Evolutionary conservation across 78 protist genomes (phyloP).

Genomic region (Neovahlkampfia damariscottae): DNA sequence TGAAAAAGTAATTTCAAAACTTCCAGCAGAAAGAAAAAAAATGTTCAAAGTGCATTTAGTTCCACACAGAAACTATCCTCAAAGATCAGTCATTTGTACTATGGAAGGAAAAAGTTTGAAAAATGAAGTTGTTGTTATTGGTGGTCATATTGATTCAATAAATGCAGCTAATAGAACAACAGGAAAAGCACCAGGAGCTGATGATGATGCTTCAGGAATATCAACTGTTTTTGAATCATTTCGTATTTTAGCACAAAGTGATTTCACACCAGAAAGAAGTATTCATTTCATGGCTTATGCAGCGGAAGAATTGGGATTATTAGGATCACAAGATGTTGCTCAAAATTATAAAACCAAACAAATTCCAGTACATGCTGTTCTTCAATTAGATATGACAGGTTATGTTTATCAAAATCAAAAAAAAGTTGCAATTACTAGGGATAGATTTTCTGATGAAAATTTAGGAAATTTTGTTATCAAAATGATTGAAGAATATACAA

Average conservation of each 20-base stretch:
- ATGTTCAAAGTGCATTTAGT: not conserved
- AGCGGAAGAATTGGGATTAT: constrained; percentile 17
- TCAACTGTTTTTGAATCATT: not conserved
- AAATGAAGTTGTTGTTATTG: not conserved
- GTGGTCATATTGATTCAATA: constrained; percentile 1
- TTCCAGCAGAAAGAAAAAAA: not conserved
- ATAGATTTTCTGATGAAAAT: not conserved
- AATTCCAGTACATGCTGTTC: not conserved
- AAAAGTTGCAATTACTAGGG: not conserved
- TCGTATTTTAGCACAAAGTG: not conserved
- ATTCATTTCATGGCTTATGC: constrained; percentile 18
- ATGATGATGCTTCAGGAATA: constrained; percentile 15
- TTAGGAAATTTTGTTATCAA: not conserved
- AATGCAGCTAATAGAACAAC: not conserved
- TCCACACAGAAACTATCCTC: not conserved
- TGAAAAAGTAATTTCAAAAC: too few relatives aligned
- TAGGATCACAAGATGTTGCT: constrained; percentile 4
- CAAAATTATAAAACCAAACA: not conserved
- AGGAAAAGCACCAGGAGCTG: constrained; percentile 18
- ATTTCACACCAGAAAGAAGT: constrained; percentile 2
- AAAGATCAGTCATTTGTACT: not conserved
- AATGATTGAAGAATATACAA: not conserved
- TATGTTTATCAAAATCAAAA: not conserved
- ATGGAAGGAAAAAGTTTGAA: not conserved
- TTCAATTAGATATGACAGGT: constrained; percentile 8